A percentile compares a stretch with the other conserved stretches of the same genome.
Evolutionary conservation across 1,139 yeast species (phyloP).

Genomic region (Suzukiozyma palmioleophila): DNA sequence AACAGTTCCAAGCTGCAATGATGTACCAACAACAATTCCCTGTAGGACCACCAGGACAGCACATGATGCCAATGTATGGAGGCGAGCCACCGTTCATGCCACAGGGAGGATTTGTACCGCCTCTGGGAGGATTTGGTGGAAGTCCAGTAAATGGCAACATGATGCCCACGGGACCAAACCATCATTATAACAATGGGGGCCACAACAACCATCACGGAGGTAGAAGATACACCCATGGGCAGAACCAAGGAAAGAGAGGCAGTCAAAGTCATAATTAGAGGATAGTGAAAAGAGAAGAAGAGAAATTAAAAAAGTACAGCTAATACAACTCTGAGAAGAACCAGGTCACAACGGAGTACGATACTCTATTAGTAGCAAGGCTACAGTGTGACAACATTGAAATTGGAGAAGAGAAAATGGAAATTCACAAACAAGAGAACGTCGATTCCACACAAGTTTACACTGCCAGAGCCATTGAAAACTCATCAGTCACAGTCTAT

Average conservation of each 20-base stretch:
- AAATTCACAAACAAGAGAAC: too few species aligned
- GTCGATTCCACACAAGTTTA: too few species aligned
- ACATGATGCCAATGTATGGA: conserved; percentile 31
- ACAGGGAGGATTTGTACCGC: conserved; percentile 36
- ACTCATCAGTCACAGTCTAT: too few species aligned
- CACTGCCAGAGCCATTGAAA: too few species aligned
- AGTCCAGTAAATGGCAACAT: conserved; percentile 28
- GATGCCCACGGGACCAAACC: conserved; percentile 12
- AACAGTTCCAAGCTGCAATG: conserved; percentile 37
- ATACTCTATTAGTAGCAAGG: too few species aligned
- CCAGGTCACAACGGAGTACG: too few species aligned
- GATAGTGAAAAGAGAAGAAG: too few species aligned
- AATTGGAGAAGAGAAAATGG: too few species aligned
- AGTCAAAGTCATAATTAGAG: conserved; percentile 7
- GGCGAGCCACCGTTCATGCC: conserved; percentile 33
- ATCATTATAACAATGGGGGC: conserved; percentile 4
- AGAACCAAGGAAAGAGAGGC: conserved; percentile 11
- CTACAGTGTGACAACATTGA: too few species aligned
- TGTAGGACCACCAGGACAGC: conserved; percentile 32
- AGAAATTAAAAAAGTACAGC: too few species aligned
- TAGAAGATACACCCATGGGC: conserved; percentile 8
- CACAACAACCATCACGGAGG: conserved; percentile 10
- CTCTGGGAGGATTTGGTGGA: conserved; percentile 27
- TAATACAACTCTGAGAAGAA: too few species aligned
- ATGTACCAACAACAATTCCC: conserved; percentile 32